phyloP scores from a whole-genome alignment of 177 flowering plant genomes.

The Vitis hybrid region DNA sequence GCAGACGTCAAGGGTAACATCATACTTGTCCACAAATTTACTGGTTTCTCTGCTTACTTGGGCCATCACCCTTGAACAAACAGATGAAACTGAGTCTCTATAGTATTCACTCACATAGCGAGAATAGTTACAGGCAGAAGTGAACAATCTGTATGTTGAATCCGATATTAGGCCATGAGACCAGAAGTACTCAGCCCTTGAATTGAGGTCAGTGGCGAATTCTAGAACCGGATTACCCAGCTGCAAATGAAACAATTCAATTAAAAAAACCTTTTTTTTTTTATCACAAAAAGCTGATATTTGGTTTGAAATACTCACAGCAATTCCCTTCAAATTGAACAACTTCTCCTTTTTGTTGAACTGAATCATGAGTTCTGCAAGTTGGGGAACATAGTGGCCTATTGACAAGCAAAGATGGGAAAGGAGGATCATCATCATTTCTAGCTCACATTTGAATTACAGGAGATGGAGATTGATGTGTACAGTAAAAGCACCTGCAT shows the following conservation, averaged over 20 bases:
- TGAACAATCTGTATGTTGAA: slow-evolving; percentile 65
- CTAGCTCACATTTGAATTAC: neutral
- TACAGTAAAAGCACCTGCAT: slow-evolving; percentile 67
- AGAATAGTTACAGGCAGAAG: slow-evolving; percentile 69
- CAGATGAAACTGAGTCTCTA: slow-evolving; percentile 57
- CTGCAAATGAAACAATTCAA: slow-evolving; percentile 27
- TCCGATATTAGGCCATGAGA: slow-evolving; percentile 89
- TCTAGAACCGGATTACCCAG: slow-evolving; percentile 81
- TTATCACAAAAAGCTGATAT: neutral
- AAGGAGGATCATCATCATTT: slow-evolving; percentile 1
- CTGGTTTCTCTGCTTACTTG: slow-evolving; percentile 69
- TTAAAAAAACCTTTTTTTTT: neutral
- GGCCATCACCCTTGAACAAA: slow-evolving; percentile 67
- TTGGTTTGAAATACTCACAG: slow-evolving; percentile 51
- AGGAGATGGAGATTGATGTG: neutral
- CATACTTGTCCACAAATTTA: slow-evolving; percentile 72
- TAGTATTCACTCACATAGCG: slow-evolving; percentile 74
- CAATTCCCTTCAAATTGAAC: slow-evolving; percentile 90
- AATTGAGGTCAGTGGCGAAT: slow-evolving; percentile 72
- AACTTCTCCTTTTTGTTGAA: slow-evolving; percentile 57
- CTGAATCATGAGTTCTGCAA: slow-evolving; percentile 65
- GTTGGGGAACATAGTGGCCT: slow-evolving; percentile 91
- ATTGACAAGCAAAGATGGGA: too few species aligned
- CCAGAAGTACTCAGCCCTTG: slow-evolving; percentile 84
- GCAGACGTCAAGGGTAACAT: slow-evolving; percentile 85